phyloP scores from a whole-genome alignment of 2,329 filamentous ascomycete species.

The Gnomoniopsis smithogilvyi region DNA sequence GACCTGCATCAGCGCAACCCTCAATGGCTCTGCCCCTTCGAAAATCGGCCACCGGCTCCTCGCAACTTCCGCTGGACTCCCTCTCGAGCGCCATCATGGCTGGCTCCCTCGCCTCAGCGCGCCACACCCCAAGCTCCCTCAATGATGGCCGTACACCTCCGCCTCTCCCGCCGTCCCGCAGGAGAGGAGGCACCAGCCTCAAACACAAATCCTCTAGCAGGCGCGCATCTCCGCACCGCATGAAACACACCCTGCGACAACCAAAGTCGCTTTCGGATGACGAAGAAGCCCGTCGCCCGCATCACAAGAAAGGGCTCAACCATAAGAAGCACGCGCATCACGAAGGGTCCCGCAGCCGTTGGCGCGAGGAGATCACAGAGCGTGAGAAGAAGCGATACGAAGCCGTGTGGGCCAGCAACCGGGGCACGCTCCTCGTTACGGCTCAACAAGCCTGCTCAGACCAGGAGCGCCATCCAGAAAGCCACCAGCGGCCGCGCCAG shows the following conservation, averaged over 20 bases:
- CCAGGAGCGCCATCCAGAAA: constrained; percentile 8
- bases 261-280: constrained; percentile 48
- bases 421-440: constrained; percentile 49
- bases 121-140: constrained; percentile 34
- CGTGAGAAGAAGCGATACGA: constrained; percentile 78
- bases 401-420: constrained; percentile 80
- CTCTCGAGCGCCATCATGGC: constrained; percentile 74
- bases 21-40: constrained; percentile 10
- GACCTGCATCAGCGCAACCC: constrained; percentile 10
- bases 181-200: constrained; percentile 20
- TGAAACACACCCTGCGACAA: constrained; percentile 66
- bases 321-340: constrained; percentile 70
- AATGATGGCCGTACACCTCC: constrained; percentile 32
- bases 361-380: constrained; percentile 71
- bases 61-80: constrained; percentile 51
- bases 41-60: constrained; percentile 23
- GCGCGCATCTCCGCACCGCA: constrained; percentile 44
- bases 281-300: constrained; percentile 48
- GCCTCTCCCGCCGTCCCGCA: constrained; percentile 32
- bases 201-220: constrained; percentile 32
- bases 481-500: not conserved
- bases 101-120: constrained; percentile 66
- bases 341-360: constrained; percentile 71
- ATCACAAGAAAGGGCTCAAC: constrained; percentile 45
- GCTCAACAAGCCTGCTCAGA: constrained; percentile 12